Conservation (phyloP, 495 filamentous ascomycete genomes). For the Pyrenopolyporus hunteri region DNA sequence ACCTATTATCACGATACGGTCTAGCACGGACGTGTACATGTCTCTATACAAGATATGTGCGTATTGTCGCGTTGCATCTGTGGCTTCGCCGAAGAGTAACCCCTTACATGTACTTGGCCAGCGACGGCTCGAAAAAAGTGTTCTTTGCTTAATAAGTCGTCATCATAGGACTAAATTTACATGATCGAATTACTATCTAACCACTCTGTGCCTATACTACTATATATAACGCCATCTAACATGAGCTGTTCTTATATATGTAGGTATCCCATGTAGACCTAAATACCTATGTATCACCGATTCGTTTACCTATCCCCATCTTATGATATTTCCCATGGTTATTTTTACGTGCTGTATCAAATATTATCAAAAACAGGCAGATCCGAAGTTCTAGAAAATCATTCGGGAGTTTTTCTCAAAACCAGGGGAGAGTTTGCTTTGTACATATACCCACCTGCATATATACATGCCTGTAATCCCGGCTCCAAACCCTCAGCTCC, state of each 20-base stretch:
- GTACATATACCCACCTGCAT: too few species aligned
- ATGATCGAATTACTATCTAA: background rate
- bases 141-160: too few species aligned
- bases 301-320: too few species aligned
- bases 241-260: too few species aligned
- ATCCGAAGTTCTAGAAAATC: constrained; percentile 16
- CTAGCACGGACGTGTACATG: constrained; percentile 16
- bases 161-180: background rate
- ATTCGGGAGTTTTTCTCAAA: constrained; percentile 14
- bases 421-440: too few species aligned
- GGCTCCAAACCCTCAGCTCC: constrained; percentile 3
- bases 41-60: too few species aligned
- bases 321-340: too few species aligned
- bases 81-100: background rate
- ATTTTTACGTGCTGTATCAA: background rate
- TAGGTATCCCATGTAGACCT: too few species aligned
- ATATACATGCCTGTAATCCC: constrained; percentile 11
- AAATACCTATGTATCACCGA: too few species aligned
- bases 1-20: background rate
- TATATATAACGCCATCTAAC: too few species aligned
- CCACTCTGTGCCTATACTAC: background rate
- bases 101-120: background rate
- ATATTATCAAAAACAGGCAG: background rate
- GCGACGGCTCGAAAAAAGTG: too few species aligned
- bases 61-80: constrained; percentile 20